These are phyloP conservation scores for Penicillium lagena DNA, from an alignment of 495 filamentous ascomycete genomes.

Conservation along the genomic window DNA sequence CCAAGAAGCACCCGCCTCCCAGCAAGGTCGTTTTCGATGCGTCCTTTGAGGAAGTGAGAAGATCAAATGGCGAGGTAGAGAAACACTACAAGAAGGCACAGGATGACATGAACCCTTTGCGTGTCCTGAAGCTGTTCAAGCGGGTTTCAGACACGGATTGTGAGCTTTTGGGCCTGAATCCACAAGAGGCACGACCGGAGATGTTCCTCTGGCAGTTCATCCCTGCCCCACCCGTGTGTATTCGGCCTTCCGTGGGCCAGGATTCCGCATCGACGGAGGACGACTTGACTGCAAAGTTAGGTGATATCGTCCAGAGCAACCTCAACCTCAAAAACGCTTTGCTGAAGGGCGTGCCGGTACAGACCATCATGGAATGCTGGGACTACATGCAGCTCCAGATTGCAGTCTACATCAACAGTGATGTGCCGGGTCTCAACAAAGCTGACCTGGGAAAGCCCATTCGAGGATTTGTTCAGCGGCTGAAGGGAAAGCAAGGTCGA, in stretches of 20 bases:
- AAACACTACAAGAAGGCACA: conserved; percentile 84
- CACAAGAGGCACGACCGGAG: conserved; percentile 80
- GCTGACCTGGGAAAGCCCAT: conserved; percentile 72
- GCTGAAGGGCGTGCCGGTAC: conserved; percentile 71
- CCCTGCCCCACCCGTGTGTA: conserved; percentile 86
- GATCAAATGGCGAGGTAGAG: conserved; percentile 72
- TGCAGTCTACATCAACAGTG: conserved; percentile 96
- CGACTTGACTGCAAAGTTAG: conserved; percentile 88
- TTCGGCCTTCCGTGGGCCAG: conserved; percentile 87
- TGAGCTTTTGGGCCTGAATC: conserved; percentile 83
- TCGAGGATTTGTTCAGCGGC: conserved; percentile 85
- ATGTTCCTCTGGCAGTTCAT: conserved; percentile 98
- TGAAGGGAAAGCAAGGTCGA: conserved; percentile 96
- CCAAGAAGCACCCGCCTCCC: conserved; percentile 71
- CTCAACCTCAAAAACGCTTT: conserved; percentile 73
- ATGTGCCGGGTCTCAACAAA: conserved; percentile 80
- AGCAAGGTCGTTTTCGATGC: conserved; percentile 77
- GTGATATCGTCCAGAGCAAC: conserved; percentile 88
- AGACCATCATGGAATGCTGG: conserved; percentile 96
- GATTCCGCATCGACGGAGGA: conserved; percentile 91
- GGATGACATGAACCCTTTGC: conserved; percentile 88
- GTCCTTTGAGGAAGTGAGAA: conserved; percentile 72
- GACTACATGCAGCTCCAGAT: conserved; percentile 92
- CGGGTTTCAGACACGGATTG: conserved; percentile 79
- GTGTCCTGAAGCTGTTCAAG: conserved; percentile 85